Percentiles rank a stretch among this genome's conserved stretches.
Evolutionary conservation across 306 rosid genomes (phyloP).

Genomic region (Ziziphus jujuba): DNA sequence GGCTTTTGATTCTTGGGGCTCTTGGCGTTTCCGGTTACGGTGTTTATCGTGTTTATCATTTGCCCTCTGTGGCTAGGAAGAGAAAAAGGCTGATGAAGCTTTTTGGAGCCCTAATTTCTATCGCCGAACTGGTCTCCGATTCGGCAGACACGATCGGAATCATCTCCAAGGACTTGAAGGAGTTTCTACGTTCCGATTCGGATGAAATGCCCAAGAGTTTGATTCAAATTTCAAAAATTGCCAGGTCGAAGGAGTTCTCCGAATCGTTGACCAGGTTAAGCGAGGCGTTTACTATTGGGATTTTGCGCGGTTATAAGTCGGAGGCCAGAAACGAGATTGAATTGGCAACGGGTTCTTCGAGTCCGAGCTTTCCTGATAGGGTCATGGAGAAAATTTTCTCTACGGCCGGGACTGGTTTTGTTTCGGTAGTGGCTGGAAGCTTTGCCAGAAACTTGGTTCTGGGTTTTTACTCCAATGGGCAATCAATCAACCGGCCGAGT

Average conservation of each 20-base stretch:
- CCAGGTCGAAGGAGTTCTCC: constrained; percentile 59
- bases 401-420: constrained; percentile 78
- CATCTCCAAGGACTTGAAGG: constrained; percentile 63
- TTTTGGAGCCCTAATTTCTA: constrained; percentile 55
- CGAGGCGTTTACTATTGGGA: constrained; percentile 61
- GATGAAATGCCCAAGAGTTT: constrained; percentile 77
- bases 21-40: constrained; percentile 75
- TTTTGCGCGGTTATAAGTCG: constrained; percentile 45
- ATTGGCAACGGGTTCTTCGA: constrained; percentile 17
- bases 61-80: constrained; percentile 56
- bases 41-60: constrained; percentile 58
- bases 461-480: constrained; percentile 45
- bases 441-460: constrained; percentile 81
- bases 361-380: constrained; percentile 40
- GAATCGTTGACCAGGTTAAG: constrained; percentile 45
- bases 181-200: constrained; percentile 62
- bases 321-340: constrained; percentile 19
- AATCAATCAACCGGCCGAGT: constrained; percentile 9
- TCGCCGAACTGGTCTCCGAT: constrained; percentile 57
- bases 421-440: constrained; percentile 87
- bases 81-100: constrained; percentile 51
- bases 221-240: constrained; percentile 75
- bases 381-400: constrained; percentile 60
- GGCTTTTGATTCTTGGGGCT: constrained; percentile 54
- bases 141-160: constrained; percentile 60